These are phyloP conservation scores for Endothia cerciana DNA, from an alignment of 2,329 filamentous ascomycete species.

Conservation along the genomic window DNA sequence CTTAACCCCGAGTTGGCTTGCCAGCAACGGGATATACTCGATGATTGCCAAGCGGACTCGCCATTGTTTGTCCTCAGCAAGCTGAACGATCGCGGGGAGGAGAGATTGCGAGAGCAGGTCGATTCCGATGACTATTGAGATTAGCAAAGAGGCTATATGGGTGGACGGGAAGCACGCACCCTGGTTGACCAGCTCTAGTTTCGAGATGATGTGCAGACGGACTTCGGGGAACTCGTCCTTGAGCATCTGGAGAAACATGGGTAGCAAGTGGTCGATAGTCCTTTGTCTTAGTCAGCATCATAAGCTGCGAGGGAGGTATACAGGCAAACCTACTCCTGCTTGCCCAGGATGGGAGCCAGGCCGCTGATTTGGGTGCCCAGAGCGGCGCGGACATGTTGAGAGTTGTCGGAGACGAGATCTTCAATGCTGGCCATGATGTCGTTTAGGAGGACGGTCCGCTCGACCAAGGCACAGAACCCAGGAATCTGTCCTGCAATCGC, in stretches of 20 bases:
- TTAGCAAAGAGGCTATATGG: slow-evolving; percentile 14
- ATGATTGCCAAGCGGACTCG: slow-evolving; percentile 97
- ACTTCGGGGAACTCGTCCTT: slow-evolving; percentile 99
- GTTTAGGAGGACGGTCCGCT: slow-evolving; percentile 84
- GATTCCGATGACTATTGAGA: slow-evolving; percentile 81
- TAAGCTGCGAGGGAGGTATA: neutral
- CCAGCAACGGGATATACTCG: slow-evolving; percentile 96
- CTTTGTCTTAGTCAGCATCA: slow-evolving; percentile 48
- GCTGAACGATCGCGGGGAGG: slow-evolving; percentile 93
- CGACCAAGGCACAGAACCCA: slow-evolving; percentile 90
- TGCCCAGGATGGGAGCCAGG: slow-evolving; percentile 93
- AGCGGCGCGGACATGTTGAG: slow-evolving; percentile 94
- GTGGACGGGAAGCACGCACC: slow-evolving; percentile 53
- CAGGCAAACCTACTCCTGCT: slow-evolving; percentile 76
- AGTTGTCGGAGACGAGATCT: slow-evolving; percentile 92
- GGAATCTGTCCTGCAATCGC: slow-evolving; percentile 98
- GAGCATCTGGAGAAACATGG: slow-evolving; percentile 99
- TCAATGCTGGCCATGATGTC: slow-evolving; percentile 97
- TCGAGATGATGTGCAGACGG: slow-evolving; percentile 98
- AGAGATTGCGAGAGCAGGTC: slow-evolving; percentile 95
- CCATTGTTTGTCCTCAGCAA: slow-evolving; percentile 99
- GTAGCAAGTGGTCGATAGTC: slow-evolving; percentile 93
- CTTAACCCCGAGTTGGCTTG: slow-evolving; percentile 91
- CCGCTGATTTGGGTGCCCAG: slow-evolving; percentile 97
- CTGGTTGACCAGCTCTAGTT: slow-evolving; percentile 96